Evolutionary conservation across 1,284 basidiomycete genomes (phyloP).

Genomic region (Mycosarcoma mackinlayi): DNA sequence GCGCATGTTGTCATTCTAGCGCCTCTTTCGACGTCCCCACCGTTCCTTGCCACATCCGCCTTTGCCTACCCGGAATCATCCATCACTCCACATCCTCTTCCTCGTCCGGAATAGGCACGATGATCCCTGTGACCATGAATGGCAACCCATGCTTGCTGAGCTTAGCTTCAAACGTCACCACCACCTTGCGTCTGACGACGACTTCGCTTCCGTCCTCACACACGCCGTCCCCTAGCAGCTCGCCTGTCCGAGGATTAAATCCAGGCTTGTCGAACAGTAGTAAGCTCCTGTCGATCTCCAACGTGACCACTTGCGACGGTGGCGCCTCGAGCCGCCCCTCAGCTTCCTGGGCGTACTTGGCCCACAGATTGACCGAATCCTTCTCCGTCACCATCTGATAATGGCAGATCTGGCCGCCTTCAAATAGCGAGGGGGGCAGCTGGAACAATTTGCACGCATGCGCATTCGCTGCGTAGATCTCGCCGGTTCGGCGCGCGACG

Average conservation of each 20-base stretch:
- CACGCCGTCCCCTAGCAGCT: slow-evolving; percentile 22
- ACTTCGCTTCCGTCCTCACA: slow-evolving; percentile 30
- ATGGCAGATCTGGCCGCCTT: slow-evolving; percentile 45
- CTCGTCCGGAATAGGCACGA: slow-evolving; percentile 26
- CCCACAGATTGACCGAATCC: slow-evolving; percentile 43
- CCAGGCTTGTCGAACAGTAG: slow-evolving; percentile 39
- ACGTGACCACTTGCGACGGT: slow-evolving; percentile 11
- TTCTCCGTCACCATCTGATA: slow-evolving; percentile 38
- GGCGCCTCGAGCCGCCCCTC: slow-evolving; percentile 11
- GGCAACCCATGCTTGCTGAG: slow-evolving; percentile 44
- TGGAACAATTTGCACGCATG: slow-evolving; percentile 31
- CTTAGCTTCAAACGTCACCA: slow-evolving; percentile 48
- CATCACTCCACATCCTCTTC: too few relatives aligned
- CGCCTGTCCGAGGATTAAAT: slow-evolving; percentile 38
- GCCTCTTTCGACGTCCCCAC: too few relatives aligned
- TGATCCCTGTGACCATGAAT: slow-evolving; percentile 24
- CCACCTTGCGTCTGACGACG: slow-evolving; percentile 8
- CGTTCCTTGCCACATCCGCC: too few relatives aligned
- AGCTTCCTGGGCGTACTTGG: slow-evolving; percentile 25
- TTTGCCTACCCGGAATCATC: too few relatives aligned
- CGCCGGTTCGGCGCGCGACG: slow-evolving; percentile 38
- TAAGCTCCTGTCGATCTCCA: slow-evolving; percentile 41
- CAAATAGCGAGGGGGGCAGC: slow-evolving; percentile 33
- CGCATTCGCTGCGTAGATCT: slow-evolving; percentile 49
- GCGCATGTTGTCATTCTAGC: too few relatives aligned